phyloP scores from a whole-genome alignment of 129 eudicot genomes.

The Silybum marianum region DNA sequence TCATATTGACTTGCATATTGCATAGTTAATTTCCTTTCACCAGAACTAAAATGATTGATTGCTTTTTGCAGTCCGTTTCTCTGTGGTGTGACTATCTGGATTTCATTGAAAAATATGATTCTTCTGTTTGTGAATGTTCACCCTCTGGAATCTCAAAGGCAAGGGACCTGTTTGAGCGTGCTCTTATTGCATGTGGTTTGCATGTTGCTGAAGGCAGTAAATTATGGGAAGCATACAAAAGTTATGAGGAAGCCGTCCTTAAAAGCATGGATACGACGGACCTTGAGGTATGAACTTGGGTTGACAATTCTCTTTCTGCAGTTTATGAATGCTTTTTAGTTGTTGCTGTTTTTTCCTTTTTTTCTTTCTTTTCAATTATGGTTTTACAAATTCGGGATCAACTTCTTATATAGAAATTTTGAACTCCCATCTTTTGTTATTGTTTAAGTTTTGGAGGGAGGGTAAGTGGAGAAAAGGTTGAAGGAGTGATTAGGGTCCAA shows the following conservation, averaged over 20 bases:
- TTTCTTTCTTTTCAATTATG: background rate
- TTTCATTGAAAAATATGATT: slow-evolving; percentile 73
- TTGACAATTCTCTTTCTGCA: slow-evolving; percentile 1
- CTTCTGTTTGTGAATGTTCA: slow-evolving; percentile 60
- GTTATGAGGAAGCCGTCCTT: slow-evolving; percentile 66
- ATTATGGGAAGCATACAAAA: slow-evolving; percentile 81
- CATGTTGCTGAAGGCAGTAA: slow-evolving; percentile 85
- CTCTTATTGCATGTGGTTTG: slow-evolving; percentile 84
- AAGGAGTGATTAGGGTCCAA: background rate
- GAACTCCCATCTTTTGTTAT: background rate
- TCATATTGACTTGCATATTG: background rate
- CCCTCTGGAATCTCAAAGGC: slow-evolving; percentile 67
- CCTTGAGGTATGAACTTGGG: slow-evolving; percentile 47
- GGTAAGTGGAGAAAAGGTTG: slow-evolving; percentile 6
- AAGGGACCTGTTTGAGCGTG: slow-evolving; percentile 88
- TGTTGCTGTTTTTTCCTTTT: background rate
- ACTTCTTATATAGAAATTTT: background rate
- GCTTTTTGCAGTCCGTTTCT: slow-evolving; percentile 74
- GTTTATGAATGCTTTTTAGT: slow-evolving; percentile 9
- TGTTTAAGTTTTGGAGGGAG: background rate
- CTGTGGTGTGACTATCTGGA: slow-evolving; percentile 83
- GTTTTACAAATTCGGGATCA: background rate
- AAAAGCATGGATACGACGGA: slow-evolving; percentile 54
- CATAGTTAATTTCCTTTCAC: background rate
- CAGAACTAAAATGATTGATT: slow-evolving; percentile 2